phyloP scores from a whole-genome alignment of 139 green algal genomes.

The Volvox reticuliferus region DNA sequence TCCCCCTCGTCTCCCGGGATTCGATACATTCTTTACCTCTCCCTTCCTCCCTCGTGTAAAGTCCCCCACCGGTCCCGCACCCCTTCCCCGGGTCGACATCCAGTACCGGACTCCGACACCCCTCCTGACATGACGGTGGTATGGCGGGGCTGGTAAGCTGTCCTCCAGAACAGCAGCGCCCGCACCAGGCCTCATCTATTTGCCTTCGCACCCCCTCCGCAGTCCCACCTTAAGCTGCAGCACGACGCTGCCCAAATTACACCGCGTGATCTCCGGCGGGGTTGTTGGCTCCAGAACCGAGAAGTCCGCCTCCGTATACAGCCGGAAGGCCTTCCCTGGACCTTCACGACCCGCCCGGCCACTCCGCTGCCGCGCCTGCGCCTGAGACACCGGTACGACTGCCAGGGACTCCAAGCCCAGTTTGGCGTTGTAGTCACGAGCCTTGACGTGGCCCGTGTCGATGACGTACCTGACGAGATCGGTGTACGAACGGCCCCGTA shows the following conservation, averaged over 20 bases:
- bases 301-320: constrained; percentile 93
- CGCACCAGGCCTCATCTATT: too few relatives aligned
- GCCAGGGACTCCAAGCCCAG: constrained; percentile 86
- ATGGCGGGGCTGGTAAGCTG: too few relatives aligned
- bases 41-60: too few relatives aligned
- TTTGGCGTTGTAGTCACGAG: constrained; percentile 80
- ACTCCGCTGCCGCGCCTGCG: constrained; percentile 88
- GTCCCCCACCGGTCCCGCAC: too few relatives aligned
- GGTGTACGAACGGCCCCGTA: too few relatives aligned
- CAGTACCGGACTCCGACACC: too few relatives aligned
- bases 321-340: constrained; percentile 90
- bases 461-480: constrained; percentile 75
- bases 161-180: too few relatives aligned
- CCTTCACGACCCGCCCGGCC: constrained; percentile 89
- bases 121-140: too few relatives aligned
- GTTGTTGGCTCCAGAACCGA: constrained; percentile 70
- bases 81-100: too few relatives aligned
- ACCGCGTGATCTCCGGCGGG: constrained; percentile 88
- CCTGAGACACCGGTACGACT: constrained; percentile 77
- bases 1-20: too few relatives aligned
- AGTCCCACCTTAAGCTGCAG: constrained; percentile 69
- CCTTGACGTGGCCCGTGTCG: constrained; percentile 89
- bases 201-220: neutral
- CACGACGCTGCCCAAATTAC: constrained; percentile 83
- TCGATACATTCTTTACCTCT: too few relatives aligned